These are phyloP conservation scores for Mentha longifolia DNA, from an alignment of 257 asterid genomes.

Conservation along the genomic window DNA sequence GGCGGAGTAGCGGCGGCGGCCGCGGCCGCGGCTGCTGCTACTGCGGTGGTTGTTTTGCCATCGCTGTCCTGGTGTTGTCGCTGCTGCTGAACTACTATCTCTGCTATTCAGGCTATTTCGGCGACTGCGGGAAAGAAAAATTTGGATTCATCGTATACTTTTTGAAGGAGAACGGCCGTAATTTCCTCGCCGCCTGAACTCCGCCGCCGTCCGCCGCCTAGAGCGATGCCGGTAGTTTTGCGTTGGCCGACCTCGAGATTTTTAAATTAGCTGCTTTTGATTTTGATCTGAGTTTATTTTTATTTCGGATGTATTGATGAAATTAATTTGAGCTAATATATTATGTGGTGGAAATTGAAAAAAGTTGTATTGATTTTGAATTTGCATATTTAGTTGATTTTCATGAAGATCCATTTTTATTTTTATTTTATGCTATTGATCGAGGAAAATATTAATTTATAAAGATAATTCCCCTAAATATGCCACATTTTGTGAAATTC, in stretches of 20 bases:
- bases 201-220: slow-evolving; percentile 1
- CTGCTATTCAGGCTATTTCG: slow-evolving; percentile 15
- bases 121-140: background rate
- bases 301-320: too few relatives aligned
- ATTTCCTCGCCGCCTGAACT: slow-evolving; percentile 6
- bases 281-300: too few relatives aligned
- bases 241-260: background rate
- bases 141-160: background rate
- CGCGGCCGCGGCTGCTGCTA: slow-evolving; percentile 30
- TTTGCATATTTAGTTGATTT: too few relatives aligned
- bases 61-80: slow-evolving; percentile 2
- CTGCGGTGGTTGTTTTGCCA: background rate
- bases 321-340: too few relatives aligned
- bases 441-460: too few relatives aligned
- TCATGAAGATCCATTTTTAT: too few relatives aligned
- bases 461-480: too few relatives aligned
- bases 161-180: slow-evolving; percentile 2
- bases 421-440: too few relatives aligned
- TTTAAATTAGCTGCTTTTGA: background rate
- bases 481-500: too few relatives aligned
- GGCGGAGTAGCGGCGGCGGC: slow-evolving; percentile 16
- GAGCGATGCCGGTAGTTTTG: background rate
- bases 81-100: slow-evolving; percentile 13
- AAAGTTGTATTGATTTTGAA: too few relatives aligned
- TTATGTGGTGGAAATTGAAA: too few relatives aligned